These are phyloP conservation scores for Stephanodiscus minutulus DNA, from an alignment of 108 stramenopile species.

Conservation along the genomic window DNA sequence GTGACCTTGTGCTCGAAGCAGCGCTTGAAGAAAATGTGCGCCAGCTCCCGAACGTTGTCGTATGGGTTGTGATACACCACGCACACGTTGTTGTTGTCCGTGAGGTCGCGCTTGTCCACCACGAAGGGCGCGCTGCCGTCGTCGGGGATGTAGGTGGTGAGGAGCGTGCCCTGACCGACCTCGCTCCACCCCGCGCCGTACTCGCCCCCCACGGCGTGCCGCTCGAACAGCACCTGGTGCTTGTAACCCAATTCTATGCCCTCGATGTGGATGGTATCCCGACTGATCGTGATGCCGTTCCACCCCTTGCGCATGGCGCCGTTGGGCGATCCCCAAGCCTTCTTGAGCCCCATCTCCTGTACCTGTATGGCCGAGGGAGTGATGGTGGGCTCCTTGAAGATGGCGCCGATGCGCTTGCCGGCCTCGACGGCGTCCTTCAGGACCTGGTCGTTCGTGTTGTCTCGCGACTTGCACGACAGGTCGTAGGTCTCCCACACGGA, in stretches of 20 bases:
- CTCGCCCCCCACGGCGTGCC: slow-evolving; percentile 98
- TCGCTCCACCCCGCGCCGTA: slow-evolving; percentile 94
- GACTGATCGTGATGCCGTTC: slow-evolving; percentile 96
- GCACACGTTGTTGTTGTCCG: slow-evolving; percentile 91
- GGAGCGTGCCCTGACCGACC: slow-evolving; percentile 88
- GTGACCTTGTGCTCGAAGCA: slow-evolving; percentile 89
- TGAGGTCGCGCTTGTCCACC: slow-evolving; percentile 93
- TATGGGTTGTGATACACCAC: slow-evolving; percentile 98
- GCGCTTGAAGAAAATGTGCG: slow-evolving; percentile 92
- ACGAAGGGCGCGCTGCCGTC: slow-evolving; percentile 85
- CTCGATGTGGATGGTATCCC: slow-evolving; percentile 98
- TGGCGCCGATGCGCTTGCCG: slow-evolving; percentile 88
- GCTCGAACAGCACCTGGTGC: slow-evolving; percentile 93
- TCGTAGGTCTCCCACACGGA: slow-evolving; percentile 88
- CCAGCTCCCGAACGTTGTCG: slow-evolving; percentile 92
- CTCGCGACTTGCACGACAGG: slow-evolving; percentile 88
- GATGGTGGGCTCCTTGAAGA: slow-evolving; percentile 98
- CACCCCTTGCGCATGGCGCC: slow-evolving; percentile 96
- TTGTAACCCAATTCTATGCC: slow-evolving; percentile 97
- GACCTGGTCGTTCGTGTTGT: slow-evolving; percentile 91
- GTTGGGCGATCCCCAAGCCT: slow-evolving; percentile 92
- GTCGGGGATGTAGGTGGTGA: slow-evolving; percentile 92
- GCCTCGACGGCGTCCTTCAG: slow-evolving; percentile 91
- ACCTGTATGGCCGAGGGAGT: slow-evolving; percentile 90
- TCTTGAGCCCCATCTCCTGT: slow-evolving; percentile 89